These are phyloP conservation scores for Erysimum cheiranthoides DNA, from an alignment of 345 rosid species.

Conservation along the genomic window DNA sequence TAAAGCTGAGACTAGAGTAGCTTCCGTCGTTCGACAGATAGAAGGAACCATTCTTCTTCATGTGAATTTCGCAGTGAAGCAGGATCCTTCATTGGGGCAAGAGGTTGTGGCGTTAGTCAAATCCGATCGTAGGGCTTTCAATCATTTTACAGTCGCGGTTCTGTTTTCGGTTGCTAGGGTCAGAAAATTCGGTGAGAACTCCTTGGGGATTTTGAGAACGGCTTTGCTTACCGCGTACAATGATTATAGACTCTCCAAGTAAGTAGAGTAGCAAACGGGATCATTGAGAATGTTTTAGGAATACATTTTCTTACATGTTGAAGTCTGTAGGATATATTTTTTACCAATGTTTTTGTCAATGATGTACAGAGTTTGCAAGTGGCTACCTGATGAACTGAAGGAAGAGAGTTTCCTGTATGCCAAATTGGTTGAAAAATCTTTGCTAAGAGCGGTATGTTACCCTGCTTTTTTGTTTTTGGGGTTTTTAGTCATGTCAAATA, in stretches of 20 bases:
- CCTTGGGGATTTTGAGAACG: slow-evolving; percentile 56
- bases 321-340: slow-evolving; percentile 1
- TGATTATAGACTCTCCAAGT: slow-evolving; percentile 69
- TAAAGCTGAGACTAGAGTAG: slow-evolving; percentile 52
- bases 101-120: slow-evolving; percentile 74
- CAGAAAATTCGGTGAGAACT: slow-evolving; percentile 66
- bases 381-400: slow-evolving; percentile 67
- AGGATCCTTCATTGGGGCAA: slow-evolving; percentile 80
- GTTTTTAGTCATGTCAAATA: slow-evolving; percentile 10
- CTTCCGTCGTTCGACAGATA: slow-evolving; percentile 69
- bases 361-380: slow-evolving; percentile 67
- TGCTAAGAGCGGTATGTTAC: slow-evolving; percentile 70
- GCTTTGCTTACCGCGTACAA: slow-evolving; percentile 65
- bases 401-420: slow-evolving; percentile 58
- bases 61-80: slow-evolving; percentile 87
- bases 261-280: slow-evolving; percentile 10
- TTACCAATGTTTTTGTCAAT: slow-evolving; percentile 23
- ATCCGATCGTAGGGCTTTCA: slow-evolving; percentile 60
- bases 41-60: slow-evolving; percentile 88
- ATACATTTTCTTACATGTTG: not conserved
- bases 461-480: slow-evolving; percentile 14
- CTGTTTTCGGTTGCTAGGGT: slow-evolving; percentile 77
- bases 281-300: not conserved
- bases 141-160: slow-evolving; percentile 71
- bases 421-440: slow-evolving; percentile 64